These are phyloP conservation scores for Gymnopilus junonius DNA, from an alignment of 768 basidiomycete genomes.

Conservation along the genomic window DNA sequence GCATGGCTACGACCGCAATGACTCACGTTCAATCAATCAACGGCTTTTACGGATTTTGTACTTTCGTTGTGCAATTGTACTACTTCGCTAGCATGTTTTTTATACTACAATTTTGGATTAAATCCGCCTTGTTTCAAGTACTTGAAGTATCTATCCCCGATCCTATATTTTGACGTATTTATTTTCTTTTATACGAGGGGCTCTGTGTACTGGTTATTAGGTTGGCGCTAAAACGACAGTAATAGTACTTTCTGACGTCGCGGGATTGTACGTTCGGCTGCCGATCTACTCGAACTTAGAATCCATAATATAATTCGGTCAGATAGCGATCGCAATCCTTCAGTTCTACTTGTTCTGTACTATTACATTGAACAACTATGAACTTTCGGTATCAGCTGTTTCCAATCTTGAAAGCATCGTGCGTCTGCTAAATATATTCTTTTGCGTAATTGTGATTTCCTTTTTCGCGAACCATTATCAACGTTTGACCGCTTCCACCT, in stretches of 20 bases:
- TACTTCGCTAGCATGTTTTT: constrained; percentile 6
- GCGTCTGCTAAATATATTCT: not conserved
- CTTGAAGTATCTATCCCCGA: not conserved
- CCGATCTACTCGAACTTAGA: no score
- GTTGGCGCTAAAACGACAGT: no score
- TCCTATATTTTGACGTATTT: not conserved
- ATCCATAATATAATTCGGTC: no score
- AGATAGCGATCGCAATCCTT: no score
- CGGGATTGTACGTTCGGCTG: no score
- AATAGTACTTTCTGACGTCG: not conserved
- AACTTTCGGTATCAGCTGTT: no score
- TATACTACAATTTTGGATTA: not conserved
- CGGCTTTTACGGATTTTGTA: constrained; percentile 14
- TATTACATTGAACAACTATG: no score
- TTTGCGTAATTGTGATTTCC: constrained; percentile 5
- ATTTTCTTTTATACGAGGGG: not conserved
- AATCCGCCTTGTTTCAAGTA: not conserved
- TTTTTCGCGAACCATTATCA: not conserved
- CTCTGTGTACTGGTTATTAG: no score
- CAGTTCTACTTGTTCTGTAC: no score
- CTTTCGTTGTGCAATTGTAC: constrained; percentile 12
- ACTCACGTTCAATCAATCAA: constrained; percentile 10
- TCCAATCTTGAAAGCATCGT: not conserved
- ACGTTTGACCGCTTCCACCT: not conserved
- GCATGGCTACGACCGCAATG: constrained; percentile 10